Evolutionary conservation across 495 filamentous ascomycete genomes (phyloP).

Genomic region (Daldinia loculata): DNA sequence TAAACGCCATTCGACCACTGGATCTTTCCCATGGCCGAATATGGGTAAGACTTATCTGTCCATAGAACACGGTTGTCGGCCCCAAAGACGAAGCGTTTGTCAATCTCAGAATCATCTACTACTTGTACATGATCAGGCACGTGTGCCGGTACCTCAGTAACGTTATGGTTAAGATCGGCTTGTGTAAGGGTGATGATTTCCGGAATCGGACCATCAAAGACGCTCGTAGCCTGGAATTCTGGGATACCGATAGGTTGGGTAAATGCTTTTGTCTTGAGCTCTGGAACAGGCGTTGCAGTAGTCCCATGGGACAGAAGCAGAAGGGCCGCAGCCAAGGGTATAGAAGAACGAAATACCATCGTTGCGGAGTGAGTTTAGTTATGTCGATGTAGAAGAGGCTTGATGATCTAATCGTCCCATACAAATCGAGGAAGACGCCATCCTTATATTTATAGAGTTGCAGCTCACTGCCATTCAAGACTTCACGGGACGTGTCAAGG

Average conservation of each 20-base stretch:
- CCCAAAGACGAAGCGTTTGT: conserved; percentile 4
- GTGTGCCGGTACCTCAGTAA: neutral
- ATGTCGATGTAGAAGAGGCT: neutral
- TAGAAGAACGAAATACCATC: neutral
- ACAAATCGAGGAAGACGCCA: neutral
- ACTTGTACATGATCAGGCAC: neutral
- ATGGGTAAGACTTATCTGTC: conserved; percentile 13
- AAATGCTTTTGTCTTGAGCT: neutral
- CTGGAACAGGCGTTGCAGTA: neutral
- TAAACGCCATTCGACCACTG: conserved; percentile 4
- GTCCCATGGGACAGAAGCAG: neutral
- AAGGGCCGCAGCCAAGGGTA: neutral
- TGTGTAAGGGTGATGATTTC: neutral
- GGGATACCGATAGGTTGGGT: neutral
- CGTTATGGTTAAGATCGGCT: neutral
- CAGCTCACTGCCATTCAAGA: neutral
- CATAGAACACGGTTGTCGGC: conserved; percentile 19
- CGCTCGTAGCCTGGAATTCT: neutral
- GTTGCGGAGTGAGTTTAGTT: neutral
- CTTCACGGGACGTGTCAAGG: neutral
- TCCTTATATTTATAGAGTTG: conserved; percentile 1
- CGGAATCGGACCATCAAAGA: neutral
- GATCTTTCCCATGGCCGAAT: conserved; percentile 13
- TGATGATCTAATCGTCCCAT: neutral
- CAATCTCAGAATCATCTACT: neutral